Evolutionary conservation across 352 stramenopile species (phyloP).

Genomic region (Phytophthora aleatoria): DNA sequence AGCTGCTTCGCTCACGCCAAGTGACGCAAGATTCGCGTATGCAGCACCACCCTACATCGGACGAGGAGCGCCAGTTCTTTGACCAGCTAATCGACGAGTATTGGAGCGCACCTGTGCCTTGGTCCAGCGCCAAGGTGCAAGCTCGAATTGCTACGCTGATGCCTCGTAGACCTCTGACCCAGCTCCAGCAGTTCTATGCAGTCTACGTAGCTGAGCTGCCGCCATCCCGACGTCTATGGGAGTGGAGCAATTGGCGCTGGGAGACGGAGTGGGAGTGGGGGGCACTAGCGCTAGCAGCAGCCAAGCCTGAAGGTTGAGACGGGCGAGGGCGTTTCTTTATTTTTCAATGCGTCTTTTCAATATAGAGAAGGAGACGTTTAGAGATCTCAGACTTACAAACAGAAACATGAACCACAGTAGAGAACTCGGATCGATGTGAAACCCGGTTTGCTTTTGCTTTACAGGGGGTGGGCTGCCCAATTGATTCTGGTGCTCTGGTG

Average conservation of each 20-base stretch:
- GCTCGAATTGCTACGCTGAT: slow-evolving; percentile 27
- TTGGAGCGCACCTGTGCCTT: slow-evolving; percentile 71
- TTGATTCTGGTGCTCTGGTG: too few species aligned
- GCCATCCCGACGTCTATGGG: slow-evolving; percentile 38
- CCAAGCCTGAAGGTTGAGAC: slow-evolving; percentile 1
- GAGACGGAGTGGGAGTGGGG: slow-evolving; percentile 57
- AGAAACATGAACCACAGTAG: too few species aligned
- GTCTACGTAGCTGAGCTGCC: slow-evolving; percentile 33
- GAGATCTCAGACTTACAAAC: neutral
- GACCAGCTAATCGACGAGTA: slow-evolving; percentile 64
- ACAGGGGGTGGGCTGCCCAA: too few species aligned
- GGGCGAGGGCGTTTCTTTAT: neutral
- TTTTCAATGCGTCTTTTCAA: slow-evolving; percentile 14
- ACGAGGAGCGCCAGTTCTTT: slow-evolving; percentile 51
- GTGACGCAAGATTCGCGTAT: slow-evolving; percentile 45
- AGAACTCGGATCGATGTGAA: too few species aligned
- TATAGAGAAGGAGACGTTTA: slow-evolving; percentile 17
- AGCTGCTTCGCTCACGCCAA: slow-evolving; percentile 40
- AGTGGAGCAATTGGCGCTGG: slow-evolving; percentile 52
- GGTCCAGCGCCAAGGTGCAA: slow-evolving; percentile 50
- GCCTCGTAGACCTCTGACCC: slow-evolving; percentile 32
- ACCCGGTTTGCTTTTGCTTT: too few species aligned
- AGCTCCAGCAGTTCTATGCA: slow-evolving; percentile 54
- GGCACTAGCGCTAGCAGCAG: slow-evolving; percentile 25
- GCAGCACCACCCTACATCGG: slow-evolving; percentile 41